Evolutionary conservation across 495 filamentous ascomycete species (phyloP), one percentile per base, ranked within the genome.

Genomic region (Trichoderma asperelloides): DNA sequence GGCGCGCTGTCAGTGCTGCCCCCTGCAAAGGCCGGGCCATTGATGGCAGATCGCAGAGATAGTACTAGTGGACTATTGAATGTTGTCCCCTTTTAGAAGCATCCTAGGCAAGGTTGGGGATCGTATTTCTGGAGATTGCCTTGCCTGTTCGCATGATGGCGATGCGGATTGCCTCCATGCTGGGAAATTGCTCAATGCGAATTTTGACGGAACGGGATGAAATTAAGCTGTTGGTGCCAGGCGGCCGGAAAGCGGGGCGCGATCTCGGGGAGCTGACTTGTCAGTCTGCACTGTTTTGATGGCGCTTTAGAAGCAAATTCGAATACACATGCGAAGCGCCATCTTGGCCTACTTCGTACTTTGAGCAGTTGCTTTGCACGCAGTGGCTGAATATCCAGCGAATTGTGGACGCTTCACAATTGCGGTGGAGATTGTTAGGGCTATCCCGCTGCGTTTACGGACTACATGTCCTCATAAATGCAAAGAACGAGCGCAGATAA

Each of bases 181-280:
- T 13, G 27, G 51, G 51, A 60, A 30, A 60, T 60, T 60, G 15
- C 27, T 11, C 51, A 60, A 60, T 60, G 51, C 51, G 25, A 27
- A 27, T n/a, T 60, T 11, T 28, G 51, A 60, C 51, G 51, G 25
- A n/a, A n/a, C n/a, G n/a, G 1, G 51, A n/a, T 16, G 25, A 60
- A 16, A 23, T 27, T 60, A 21, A 27, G 51, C 23, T 12, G 25
- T 27, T 2, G 12, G 15, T 21, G 7, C 47, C 16, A 51, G 16
- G 30, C 30, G 21, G 47, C 47, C 21, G 51, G 11, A 23, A 60
- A 23, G 51, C 51, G 51, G 51, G 51, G 51, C 23, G 23, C 25
- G 51, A 60, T 60, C 51, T 60, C 51, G 28, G 23, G 51, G 25
- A 60, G 28, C 51, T 60, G 51, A 60, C 51, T 60, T 60, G 51